These are phyloP conservation scores for Mycena vitilis DNA, from an alignment of 768 basidiomycete species.

Conservation along the genomic window DNA sequence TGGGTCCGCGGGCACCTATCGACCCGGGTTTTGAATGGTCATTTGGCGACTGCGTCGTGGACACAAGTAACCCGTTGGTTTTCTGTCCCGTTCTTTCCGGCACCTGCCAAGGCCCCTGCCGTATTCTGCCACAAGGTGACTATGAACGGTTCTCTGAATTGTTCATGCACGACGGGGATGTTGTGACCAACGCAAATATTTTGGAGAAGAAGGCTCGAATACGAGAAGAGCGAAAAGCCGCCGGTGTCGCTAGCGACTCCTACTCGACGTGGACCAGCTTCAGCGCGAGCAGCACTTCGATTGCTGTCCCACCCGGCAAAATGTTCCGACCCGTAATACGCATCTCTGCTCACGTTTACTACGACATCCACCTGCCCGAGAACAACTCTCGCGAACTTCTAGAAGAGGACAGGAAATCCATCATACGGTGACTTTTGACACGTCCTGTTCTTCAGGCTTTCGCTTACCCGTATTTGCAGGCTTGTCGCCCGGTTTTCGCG, in stretches of 20 bases:
- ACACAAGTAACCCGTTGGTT: background rate
- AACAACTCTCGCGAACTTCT: background rate
- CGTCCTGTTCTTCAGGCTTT: background rate
- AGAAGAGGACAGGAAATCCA: background rate
- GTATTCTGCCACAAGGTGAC: background rate
- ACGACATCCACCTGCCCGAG: background rate
- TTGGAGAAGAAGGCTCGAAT: background rate
- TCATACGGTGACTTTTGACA: background rate
- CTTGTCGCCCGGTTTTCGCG: slow-evolving; percentile 3
- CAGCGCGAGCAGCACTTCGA: background rate
- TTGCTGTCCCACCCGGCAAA: background rate
- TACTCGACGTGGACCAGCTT: background rate
- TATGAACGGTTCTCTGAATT: background rate
- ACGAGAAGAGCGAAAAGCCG: background rate
- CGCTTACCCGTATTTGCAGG: background rate
- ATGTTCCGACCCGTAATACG: background rate
- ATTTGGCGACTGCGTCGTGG: slow-evolving; percentile 8
- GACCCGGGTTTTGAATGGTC: slow-evolving; percentile 11
- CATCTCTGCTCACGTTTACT: background rate
- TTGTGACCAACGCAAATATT: background rate
- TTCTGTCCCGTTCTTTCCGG: background rate
- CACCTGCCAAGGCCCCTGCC: background rate
- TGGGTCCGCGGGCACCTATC: slow-evolving; percentile 1
- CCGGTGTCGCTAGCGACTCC: background rate
- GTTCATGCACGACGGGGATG: background rate